phyloP scores from a whole-genome alignment of 805 yeast genomes.

The Wickerhamiella shivajii region DNA sequence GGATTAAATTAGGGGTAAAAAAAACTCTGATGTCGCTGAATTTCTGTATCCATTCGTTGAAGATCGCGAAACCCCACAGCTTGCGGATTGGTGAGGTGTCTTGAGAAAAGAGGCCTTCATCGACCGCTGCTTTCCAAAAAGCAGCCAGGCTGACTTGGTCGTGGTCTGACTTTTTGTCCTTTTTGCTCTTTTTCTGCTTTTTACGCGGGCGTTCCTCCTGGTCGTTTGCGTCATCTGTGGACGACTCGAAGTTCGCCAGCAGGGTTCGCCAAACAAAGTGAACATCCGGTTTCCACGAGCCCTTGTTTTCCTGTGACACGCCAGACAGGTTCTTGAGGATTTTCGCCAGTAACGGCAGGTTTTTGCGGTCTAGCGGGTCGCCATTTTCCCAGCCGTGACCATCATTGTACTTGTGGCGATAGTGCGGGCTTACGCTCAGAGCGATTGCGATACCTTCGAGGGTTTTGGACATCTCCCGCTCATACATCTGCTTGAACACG shows the following conservation, averaged over 20 bases:
- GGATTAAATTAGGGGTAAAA: conserved; percentile 38
- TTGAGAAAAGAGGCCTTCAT: conserved; percentile 62
- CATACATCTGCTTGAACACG: conserved; percentile 34
- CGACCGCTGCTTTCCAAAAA: conserved; percentile 70
- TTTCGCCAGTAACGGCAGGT: conserved; percentile 43
- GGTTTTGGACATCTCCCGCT: conserved; percentile 43
- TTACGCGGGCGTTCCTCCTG: conserved; percentile 20
- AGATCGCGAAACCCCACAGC: conserved; percentile 69
- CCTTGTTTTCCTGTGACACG: conserved; percentile 23
- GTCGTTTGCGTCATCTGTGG: conserved; percentile 6
- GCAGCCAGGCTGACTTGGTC: conserved; percentile 33
- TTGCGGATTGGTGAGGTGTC: conserved; percentile 76
- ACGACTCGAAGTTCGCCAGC: no score
- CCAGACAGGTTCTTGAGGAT: conserved; percentile 34
- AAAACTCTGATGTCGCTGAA: conserved; percentile 17
- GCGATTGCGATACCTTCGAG: conserved; percentile 72
- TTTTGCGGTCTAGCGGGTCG: conserved; percentile 62
- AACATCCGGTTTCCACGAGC: conserved; percentile 16
- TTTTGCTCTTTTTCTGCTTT: conserved; percentile 28
- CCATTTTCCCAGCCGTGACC: conserved; percentile 45
- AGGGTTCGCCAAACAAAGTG: conserved; percentile 26
- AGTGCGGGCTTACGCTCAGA: conserved; percentile 33
- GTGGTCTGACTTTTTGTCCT: conserved; percentile 15
- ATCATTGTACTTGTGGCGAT: conserved; percentile 11
- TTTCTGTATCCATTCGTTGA: conserved; percentile 33